phyloP scores from a whole-genome alignment of 2,329 filamentous ascomycete genomes.

The Xylaria sp. region DNA sequence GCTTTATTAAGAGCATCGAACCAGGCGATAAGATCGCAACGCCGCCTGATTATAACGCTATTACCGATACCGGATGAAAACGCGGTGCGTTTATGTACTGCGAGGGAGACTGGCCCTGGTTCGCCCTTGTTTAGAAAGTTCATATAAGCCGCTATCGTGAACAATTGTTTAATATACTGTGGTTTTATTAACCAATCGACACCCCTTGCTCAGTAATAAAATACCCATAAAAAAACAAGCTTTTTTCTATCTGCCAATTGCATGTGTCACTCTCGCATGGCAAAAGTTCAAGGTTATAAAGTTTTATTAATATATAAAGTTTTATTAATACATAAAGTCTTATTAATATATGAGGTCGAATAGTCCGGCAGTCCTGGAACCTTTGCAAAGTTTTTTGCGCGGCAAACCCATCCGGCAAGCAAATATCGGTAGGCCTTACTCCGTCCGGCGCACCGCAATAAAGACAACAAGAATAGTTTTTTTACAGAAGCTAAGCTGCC shows the following conservation, averaged over 20 bases:
- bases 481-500: conserved; percentile 24
- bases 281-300: conserved; percentile 62
- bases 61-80: conserved; percentile 67
- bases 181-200: conserved; percentile 78
- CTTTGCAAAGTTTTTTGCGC: conserved; percentile 70
- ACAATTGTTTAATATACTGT: conserved; percentile 71
- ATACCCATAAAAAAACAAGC: conserved; percentile 77
- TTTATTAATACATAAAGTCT: conserved; percentile 68
- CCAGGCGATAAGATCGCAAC: conserved; percentile 64
- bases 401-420: conserved; percentile 73
- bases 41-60: conserved; percentile 57
- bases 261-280: conserved; percentile 63
- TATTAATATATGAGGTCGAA: conserved; percentile 67
- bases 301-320: no score
- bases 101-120: no score
- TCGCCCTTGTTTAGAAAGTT: no score
- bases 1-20: conserved; percentile 51
- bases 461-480: conserved; percentile 53
- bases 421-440: conserved; percentile 72
- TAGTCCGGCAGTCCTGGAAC: conserved; percentile 64
- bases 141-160: conserved; percentile 51
- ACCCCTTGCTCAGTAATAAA: conserved; percentile 75
- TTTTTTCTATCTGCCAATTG: conserved; percentile 83
- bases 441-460: conserved; percentile 64
- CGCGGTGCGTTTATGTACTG: conserved; percentile 57